A percentile compares a stretch with the other conserved stretches of the same genome.
Conservation (phyloP, 2,329 filamentous ascomycete genomes). For the Ophiostoma pallidulum region DNA sequence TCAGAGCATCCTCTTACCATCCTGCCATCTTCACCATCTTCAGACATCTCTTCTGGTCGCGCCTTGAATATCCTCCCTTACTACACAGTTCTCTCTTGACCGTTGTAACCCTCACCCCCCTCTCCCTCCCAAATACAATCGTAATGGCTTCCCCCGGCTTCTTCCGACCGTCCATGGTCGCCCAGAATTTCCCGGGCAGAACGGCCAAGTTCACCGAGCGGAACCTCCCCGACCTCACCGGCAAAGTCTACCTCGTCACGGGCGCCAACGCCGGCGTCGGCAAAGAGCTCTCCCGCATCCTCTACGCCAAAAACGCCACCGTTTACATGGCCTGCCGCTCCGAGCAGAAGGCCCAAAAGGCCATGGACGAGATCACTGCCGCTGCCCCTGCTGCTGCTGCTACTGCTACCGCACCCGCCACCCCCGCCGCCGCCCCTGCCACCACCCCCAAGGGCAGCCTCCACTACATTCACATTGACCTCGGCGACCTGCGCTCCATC, state of each 20-base stretch:
- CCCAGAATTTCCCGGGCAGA: conserved; percentile 22
- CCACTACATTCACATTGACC: conserved; percentile 27
- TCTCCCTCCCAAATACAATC: background rate
- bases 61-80: background rate
- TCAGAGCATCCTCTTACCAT: too few species aligned
- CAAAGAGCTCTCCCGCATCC: conserved; percentile 36
- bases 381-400: too few species aligned
- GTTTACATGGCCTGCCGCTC: conserved; percentile 43
- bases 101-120: background rate
- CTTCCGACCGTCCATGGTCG: conserved; percentile 7
- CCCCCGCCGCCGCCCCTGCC: too few species aligned
- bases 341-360: conserved; percentile 28
- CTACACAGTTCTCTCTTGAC: background rate
- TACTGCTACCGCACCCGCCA: too few species aligned
- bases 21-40: too few species aligned
- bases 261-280: conserved; percentile 31
- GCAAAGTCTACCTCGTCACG: conserved; percentile 38
- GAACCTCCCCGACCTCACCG: conserved; percentile 21
- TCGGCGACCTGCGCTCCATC: conserved; percentile 21
- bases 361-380: conserved; percentile 32
- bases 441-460: conserved; percentile 23
- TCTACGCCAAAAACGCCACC: conserved; percentile 40
- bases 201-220: conserved; percentile 25
- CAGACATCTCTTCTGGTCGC: too few species aligned
- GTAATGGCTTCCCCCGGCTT: conserved; percentile 6